Base-by-base conservation (phyloP, 148 eudicot genomes). In the Heliosperma pusillum region DNA sequence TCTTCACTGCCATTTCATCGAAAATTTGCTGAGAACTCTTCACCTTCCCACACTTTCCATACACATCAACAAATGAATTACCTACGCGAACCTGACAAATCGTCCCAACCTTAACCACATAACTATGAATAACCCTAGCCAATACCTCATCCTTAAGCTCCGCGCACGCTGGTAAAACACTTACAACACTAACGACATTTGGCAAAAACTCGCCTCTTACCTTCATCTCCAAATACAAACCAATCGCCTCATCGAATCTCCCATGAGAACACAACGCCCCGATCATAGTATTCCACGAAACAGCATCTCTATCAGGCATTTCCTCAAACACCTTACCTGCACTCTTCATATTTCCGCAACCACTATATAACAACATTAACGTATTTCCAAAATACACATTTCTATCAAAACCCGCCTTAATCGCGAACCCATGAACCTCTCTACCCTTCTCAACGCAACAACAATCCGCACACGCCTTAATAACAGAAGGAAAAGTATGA, bases 241-340 rank as follows among this genome's bases (percentile, higher is more conserved):
- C 60, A 58, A 87, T 24, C 2, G 88, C 87, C 50, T 84, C 75
- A 26, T 42, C 33, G 10, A 21, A 62, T 27, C 73, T 76, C 74
- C 82, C 86, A 29, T 64, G 73, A 58, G 22, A 74, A 2, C 85
- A 80, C 66, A 82, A 83, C 47, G 78, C 91, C 58, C 88, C 87
- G 10, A 91, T 82, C 80, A 84, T 63, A 11, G 88, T 88, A 79
- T 89, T 91, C 97, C 97, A 91, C 2, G 94, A 84, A 50, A 91
- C 88, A 65, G 82, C 61, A 73, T 89, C 93, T 82, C 85, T 83
- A 26, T 82, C 86, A 29, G 82, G 50, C 93, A 91, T 89, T 86
- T 84, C 92, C 61, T 86, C 92, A 60, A 91, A 89, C 89, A 91
- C 82, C 0, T 80, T 81, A 52, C 36, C 66, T 10, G 75, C 90